Evolutionary conservation across 352 stramenopile genomes (phyloP), one percentile per base, ranked within the genome.

Genomic region (Globisporangium okanoganense): DNA sequence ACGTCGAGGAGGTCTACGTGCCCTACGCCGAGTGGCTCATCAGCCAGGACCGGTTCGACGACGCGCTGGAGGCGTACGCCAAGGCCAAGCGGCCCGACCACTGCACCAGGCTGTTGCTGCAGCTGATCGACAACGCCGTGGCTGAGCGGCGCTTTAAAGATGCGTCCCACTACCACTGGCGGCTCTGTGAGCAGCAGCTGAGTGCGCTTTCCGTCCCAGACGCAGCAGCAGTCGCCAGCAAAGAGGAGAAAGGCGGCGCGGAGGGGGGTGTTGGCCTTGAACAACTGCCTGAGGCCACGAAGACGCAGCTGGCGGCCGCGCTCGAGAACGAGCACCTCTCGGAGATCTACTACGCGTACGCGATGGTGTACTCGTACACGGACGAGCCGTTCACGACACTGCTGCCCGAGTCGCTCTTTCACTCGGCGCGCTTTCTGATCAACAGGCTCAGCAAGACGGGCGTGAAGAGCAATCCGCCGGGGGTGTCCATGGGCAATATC

Each of bases 381-480:
- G 90, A 96, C 33, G 94, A 98, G 61, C 96, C 95, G 9, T 99
- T 98, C 72, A 98, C 90, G 35, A 96, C 75, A 16, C 69, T 97
- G 33, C 74, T 95, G 49, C 89, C 96, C 0, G 91, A 98, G 58
- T 75, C 93, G 35, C 73, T 98, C 16, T 97, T 98, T 53, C 88
- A 98, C 61, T 87, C 90, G 18, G 90, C 92, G 31, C 76, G 84
- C 5, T 98, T 97, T 43, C 70, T 99, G 25, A 73, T 98, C 35
- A 99, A 99, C 71, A 86, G 82, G 35, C 65, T 98, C 9, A 71
- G 67, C 18, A 78, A 67, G 62, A 60, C 51, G 53, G 27, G 58
- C 40, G 16, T 6, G 16, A 49, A 50, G 10, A 61, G 54, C 29
- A 86, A 44, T 1, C 59, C 80, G 4, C 94, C 92, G 3, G 95